Conservation (phyloP, 73 alveolate species). For the Halteria grandinella region DNA sequence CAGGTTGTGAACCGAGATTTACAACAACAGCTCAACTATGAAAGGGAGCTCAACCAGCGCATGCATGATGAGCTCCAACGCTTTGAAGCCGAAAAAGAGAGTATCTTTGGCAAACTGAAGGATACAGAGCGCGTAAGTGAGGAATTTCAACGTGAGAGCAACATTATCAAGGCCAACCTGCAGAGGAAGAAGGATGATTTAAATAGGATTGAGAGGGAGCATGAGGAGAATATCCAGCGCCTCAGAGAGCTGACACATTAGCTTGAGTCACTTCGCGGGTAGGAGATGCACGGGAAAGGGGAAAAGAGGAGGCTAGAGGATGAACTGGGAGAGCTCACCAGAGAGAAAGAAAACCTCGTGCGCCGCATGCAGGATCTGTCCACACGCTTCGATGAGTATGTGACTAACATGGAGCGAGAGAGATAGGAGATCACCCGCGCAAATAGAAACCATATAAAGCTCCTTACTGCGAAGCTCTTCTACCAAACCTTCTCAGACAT, state of each 20-base stretch:
- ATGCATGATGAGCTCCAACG: constrained; percentile 50
- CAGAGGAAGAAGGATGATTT: constrained; percentile 60
- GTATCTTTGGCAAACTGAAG: constrained; percentile 50
- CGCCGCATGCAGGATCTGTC: constrained; percentile 55
- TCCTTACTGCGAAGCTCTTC: constrained; percentile 55
- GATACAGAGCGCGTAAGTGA: constrained; percentile 61
- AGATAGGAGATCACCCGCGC: constrained; percentile 39
- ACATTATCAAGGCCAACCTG: constrained; percentile 32
- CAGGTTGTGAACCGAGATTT: constrained; percentile 60
- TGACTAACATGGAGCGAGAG: constrained; percentile 47
- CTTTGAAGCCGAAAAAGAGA: constrained; percentile 61
- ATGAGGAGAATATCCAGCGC: constrained; percentile 31
- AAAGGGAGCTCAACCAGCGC: constrained; percentile 64
- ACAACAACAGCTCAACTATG: constrained; percentile 64
- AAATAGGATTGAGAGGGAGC: constrained; percentile 62
- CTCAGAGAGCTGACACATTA: constrained; percentile 45
- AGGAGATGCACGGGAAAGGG: constrained; percentile 17
- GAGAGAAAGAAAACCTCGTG: constrained; percentile 52
- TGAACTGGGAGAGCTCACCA: constrained; percentile 52
- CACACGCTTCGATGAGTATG: constrained; percentile 50
- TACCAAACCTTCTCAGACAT: constrained; percentile 14
- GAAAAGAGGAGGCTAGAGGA: constrained; percentile 65
- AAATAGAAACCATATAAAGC: constrained; percentile 47
- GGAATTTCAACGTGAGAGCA: constrained; percentile 58
- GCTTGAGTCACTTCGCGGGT: constrained; percentile 43